Evolutionary conservation across 495 filamentous ascomycete genomes (phyloP).

Genomic region (Penicillium coprophilum): DNA sequence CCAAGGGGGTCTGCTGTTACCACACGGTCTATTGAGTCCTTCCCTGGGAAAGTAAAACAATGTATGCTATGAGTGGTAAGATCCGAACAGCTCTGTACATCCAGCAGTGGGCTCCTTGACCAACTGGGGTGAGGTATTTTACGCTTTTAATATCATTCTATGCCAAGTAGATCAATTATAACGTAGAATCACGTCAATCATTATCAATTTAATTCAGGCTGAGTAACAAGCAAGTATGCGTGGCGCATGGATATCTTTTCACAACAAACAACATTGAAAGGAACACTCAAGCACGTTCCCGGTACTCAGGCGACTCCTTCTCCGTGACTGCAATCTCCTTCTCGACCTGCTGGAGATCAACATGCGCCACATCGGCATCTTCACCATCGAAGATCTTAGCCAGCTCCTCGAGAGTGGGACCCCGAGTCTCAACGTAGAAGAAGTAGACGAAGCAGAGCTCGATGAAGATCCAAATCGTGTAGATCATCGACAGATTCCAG

Average conservation of each 20-base stretch:
- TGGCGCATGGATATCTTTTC: not conserved
- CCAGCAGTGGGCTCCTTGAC: too few species aligned
- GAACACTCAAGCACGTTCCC: constrained; percentile 5
- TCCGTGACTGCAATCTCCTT: constrained; percentile 16
- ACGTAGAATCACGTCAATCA: not conserved
- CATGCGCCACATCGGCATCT: constrained; percentile 43
- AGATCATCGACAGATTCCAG: constrained; percentile 60
- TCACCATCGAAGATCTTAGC: constrained; percentile 61
- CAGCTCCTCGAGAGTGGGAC: constrained; percentile 64
- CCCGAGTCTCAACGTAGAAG: constrained; percentile 63
- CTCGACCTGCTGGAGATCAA: constrained; percentile 19
- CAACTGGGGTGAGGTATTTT: too few species aligned
- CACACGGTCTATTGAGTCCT: too few species aligned
- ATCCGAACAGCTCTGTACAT: too few species aligned
- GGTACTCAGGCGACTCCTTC: constrained; percentile 1
- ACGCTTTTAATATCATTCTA: too few species aligned
- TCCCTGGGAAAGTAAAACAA: too few species aligned
- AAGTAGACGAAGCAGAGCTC: constrained; percentile 60
- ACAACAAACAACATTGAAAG: not conserved
- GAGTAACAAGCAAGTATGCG: not conserved
- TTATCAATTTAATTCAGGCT: not conserved
- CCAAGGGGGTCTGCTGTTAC: too few species aligned
- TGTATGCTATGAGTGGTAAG: too few species aligned
- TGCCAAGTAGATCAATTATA: not conserved
- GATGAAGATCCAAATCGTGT: constrained; percentile 58